phyloP scores from a whole-genome alignment of 768 basidiomycete species.

The Russula vinacea region DNA sequence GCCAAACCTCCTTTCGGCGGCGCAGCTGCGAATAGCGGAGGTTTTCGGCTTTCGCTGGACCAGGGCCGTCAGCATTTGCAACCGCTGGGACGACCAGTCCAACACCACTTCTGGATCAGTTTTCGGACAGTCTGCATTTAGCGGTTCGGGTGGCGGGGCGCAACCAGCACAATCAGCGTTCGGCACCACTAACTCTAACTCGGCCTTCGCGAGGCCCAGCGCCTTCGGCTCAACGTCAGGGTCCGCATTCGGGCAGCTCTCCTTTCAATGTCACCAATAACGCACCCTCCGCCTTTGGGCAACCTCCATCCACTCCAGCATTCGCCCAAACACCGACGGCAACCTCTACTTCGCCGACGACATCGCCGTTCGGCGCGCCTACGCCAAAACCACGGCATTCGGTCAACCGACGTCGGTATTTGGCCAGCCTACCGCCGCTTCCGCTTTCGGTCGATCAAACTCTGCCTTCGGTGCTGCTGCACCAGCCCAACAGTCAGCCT shows the following conservation, averaged over 20 bases:
- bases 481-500: constrained; percentile 13
- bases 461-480: constrained; percentile 42
- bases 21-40: constrained; percentile 12
- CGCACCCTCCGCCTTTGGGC: constrained; percentile 16
- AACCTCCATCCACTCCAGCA: constrained; percentile 10
- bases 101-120: constrained; percentile 14
- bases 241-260: constrained; percentile 40
- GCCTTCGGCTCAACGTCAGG: constrained; percentile 28
- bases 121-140: constrained; percentile 33
- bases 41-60: constrained; percentile 27
- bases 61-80: constrained; percentile 27
- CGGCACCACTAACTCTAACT: constrained; percentile 30
- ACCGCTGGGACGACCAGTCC: constrained; percentile 5
- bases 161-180: constrained; percentile 23
- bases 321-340: constrained; percentile 20
- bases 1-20: constrained; percentile 18
- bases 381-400: constrained; percentile 36
- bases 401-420: constrained; percentile 37
- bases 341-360: neutral
- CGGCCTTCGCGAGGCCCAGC: constrained; percentile 38
- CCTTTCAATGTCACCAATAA: constrained; percentile 8
- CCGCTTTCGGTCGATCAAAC: constrained; percentile 49
- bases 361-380: constrained; percentile 27
- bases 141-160: constrained; percentile 1
- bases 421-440: constrained; percentile 36